These are phyloP conservation scores for Solanum rostratum DNA, from an alignment of 257 asterid genomes.

Conservation along the genomic window DNA sequence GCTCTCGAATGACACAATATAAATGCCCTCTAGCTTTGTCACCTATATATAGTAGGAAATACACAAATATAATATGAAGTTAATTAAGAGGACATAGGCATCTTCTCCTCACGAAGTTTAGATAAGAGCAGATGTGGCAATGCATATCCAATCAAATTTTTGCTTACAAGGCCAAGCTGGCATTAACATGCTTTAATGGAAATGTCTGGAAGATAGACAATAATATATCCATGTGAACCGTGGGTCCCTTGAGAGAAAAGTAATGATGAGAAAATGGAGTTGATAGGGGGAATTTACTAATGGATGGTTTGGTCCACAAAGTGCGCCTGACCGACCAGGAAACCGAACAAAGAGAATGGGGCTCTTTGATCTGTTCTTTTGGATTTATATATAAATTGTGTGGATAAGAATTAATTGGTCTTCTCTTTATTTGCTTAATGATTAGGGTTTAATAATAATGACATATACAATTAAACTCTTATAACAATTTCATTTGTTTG, in stretches of 20 bases:
- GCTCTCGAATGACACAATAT: slow-evolving; percentile 6
- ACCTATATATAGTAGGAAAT: slow-evolving; percentile 12
- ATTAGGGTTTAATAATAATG: neutral
- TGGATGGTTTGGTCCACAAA: neutral
- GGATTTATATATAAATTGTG: neutral
- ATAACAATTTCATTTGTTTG: too few relatives aligned
- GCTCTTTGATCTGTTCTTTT: neutral
- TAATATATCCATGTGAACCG: slow-evolving; percentile 14
- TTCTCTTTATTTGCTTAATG: neutral
- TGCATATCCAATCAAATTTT: slow-evolving; percentile 18
- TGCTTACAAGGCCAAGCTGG: slow-evolving; percentile 19
- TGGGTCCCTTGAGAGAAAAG: neutral
- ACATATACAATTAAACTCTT: neutral
- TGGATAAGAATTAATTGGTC: neutral
- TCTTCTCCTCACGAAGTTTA: neutral
- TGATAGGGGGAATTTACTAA: neutral
- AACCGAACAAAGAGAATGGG: neutral
- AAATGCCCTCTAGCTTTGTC: slow-evolving; percentile 3
- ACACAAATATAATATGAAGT: neutral
- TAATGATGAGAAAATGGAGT: neutral
- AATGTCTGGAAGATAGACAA: slow-evolving; percentile 11
- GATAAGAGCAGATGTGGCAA: slow-evolving; percentile 11
- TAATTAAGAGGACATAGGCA: neutral
- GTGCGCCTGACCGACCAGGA: neutral
- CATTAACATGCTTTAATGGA: slow-evolving; percentile 23